These are phyloP conservation scores for Saccharomycopsis capsularis DNA, from an alignment of 805 yeast species.

Conservation along the genomic window DNA sequence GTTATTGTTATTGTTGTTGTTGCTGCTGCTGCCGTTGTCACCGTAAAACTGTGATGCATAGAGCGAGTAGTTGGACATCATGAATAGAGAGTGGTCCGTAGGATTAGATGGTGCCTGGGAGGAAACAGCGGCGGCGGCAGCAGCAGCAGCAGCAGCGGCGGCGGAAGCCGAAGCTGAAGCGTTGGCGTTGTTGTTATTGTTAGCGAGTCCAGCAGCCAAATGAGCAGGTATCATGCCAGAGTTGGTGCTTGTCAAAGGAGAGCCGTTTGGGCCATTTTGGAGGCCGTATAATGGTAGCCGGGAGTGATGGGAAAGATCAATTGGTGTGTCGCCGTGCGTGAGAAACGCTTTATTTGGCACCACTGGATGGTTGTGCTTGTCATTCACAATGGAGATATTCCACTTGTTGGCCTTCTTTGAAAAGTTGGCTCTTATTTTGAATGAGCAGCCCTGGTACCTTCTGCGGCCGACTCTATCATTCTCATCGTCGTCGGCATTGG, in stretches of 20 bases:
- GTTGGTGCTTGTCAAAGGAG: neutral
- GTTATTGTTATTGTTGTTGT: neutral
- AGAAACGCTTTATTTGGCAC: constrained; percentile 4
- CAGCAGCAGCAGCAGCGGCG: neutral
- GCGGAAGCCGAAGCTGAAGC: neutral
- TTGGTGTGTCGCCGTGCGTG: constrained; percentile 1
- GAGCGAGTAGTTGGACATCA: neutral
- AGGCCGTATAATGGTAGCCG: neutral
- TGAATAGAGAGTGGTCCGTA: no score
- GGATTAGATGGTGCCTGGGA: no score
- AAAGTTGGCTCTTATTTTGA: constrained; percentile 21
- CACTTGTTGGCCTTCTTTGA: constrained; percentile 20
- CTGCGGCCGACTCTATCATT: neutral
- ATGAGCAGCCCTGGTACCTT: constrained; percentile 13
- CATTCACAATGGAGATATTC: constrained; percentile 22
- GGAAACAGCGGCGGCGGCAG: neutral
- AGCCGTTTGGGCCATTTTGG: neutral
- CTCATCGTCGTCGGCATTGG: neutral
- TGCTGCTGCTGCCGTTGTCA: constrained; percentile 3
- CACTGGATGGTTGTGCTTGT: constrained; percentile 19
- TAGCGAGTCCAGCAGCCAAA: neutral
- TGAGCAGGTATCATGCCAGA: neutral
- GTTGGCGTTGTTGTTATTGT: neutral
- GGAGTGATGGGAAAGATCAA: constrained; percentile 10
- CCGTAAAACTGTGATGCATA: constrained; percentile 5